Conservation (phyloP, 352 stramenopile species). For the Globisporangium heterothallicum region DNA sequence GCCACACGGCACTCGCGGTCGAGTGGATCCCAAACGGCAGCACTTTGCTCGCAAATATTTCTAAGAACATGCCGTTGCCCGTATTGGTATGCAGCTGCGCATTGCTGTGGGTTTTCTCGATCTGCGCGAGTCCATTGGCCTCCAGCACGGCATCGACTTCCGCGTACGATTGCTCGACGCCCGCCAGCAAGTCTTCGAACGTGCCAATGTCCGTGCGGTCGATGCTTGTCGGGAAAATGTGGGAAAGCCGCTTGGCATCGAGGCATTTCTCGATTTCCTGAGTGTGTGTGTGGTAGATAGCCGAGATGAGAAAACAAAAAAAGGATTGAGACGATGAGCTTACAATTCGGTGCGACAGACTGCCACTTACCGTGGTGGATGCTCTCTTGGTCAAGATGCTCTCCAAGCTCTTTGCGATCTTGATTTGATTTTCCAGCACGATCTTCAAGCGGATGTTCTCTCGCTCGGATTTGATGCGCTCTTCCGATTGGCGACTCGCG, state of each 20-base stretch:
- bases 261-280: conserved; percentile 5
- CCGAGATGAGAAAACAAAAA: no score
- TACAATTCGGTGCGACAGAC: no score
- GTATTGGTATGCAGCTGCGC: background rate
- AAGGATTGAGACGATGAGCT: no score
- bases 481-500: background rate
- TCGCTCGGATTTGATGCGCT: background rate
- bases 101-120: background rate
- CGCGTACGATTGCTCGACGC: conserved; percentile 6
- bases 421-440: conserved; percentile 7
- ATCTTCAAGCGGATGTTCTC: conserved; percentile 11
- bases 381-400: background rate
- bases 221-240: background rate
- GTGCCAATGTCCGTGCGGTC: background rate
- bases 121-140: conserved; percentile 1
- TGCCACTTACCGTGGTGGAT: background rate
- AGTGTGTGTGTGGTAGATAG: no score
- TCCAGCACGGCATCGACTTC: conserved; percentile 9
- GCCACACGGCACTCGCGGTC: conserved; percentile 6
- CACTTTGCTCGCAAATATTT: conserved; percentile 12
- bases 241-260: conserved; percentile 1
- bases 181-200: conserved; percentile 1
- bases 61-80: conserved; percentile 8
- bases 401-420: conserved; percentile 6
- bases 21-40: conserved; percentile 8